Evolutionary conservation across 2,329 filamentous ascomycete species (phyloP).

Genomic region (Ophiostoma novo-ulmi): DNA sequence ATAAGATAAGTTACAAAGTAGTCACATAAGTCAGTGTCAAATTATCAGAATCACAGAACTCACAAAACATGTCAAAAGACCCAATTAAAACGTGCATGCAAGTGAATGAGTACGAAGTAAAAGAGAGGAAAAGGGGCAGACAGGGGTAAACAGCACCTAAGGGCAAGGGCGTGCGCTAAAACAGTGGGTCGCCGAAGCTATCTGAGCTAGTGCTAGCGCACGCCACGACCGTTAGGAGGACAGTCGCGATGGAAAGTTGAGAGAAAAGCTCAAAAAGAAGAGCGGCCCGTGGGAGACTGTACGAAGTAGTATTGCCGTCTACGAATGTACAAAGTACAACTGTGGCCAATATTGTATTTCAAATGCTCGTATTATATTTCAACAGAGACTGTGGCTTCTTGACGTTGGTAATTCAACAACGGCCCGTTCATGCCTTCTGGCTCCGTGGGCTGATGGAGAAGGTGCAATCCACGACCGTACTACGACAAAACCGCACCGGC

Average conservation of each 20-base stretch:
- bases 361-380: neutral
- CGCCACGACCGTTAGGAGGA: neutral
- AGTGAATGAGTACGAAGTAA: constrained; percentile 1
- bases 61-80: neutral
- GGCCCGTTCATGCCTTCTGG: neutral
- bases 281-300: neutral
- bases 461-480: neutral
- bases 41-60: neutral
- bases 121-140: constrained; percentile 7
- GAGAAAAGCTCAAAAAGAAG: neutral
- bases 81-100: neutral
- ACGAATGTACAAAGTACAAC: neutral
- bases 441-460: neutral
- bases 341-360: neutral
- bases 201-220: constrained; percentile 4
- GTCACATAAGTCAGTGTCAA: neutral
- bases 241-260: neutral
- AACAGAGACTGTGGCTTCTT: neutral
- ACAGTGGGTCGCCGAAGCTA: neutral
- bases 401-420: neutral
- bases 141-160: constrained; percentile 17
- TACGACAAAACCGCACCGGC: neutral
- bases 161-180: neutral
- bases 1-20: neutral
- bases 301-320: neutral